Base-by-base conservation (phyloP, 257 asterid genomes). In the Ajuga chamaepitys region DNA sequence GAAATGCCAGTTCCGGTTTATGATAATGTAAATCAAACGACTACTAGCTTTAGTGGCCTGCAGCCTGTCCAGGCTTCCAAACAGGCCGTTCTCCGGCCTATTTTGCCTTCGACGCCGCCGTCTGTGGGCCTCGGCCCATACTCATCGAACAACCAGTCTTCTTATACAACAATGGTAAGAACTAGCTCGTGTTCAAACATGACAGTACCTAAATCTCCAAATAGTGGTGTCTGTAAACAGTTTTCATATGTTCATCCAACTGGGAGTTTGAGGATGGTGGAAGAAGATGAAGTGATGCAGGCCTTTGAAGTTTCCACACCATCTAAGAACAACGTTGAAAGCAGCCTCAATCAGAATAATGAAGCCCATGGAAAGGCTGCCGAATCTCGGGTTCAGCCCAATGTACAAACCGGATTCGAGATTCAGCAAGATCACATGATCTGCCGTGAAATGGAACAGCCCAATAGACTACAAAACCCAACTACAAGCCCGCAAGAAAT, bases 281-380 rank as follows among this genome's bases (percentile, higher is more conserved):
- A 86, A 58, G 87, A 86, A 42, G 85, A 86, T 45, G 95, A 83
- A 26, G 82, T 80, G 52, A 84, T 88, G 89, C 88, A 84, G 51
- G 83, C 77, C 2, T 87, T 73, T 59, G 96, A 83, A 67, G 78
- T 83, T n/a, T 70, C 84, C 2, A 59, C 78, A 30, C 74, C 71
- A 21, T 62, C 70, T 12, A 70, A 66, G 0, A 60, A 58, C 38
- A 72, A 74, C 72, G 21, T 62, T 20, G 53, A 63, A 37, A 79
- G 53, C 56, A 55, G 70, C 44, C 70, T n/a, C 56, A 24, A 66
- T 16, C 72, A 66, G 37, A n/a, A n/a, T n/a, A n/a, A n/a, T n/a
- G 37, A 30, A 30, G 37, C 4, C 5, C 37, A 30, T 1, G 37
- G 37, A 8, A 30, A 30, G 37, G 7, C 37, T 30, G 7, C 7